Evolutionary conservation across 2,329 filamentous ascomycete species (phyloP).

Genomic region (Penicillium occitanis): DNA sequence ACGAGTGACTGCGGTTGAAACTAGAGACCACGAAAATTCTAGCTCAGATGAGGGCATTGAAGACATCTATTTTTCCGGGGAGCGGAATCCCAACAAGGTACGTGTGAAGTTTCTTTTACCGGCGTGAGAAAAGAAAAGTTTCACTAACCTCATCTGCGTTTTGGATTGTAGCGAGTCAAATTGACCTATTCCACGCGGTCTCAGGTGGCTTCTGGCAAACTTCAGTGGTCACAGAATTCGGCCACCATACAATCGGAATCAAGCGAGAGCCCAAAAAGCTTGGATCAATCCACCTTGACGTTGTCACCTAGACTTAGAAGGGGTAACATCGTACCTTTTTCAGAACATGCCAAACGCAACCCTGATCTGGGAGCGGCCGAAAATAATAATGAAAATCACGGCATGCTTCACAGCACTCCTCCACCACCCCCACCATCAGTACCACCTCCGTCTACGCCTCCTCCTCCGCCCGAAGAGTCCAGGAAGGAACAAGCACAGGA

Average conservation of each 20-base stretch:
- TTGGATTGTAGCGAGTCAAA: background rate
- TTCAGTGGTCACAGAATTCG: background rate
- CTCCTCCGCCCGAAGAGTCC: background rate
- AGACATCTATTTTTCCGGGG: background rate
- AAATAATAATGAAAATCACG: background rate
- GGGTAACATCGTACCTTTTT: background rate
- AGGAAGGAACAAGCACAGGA: background rate
- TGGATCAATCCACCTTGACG: background rate
- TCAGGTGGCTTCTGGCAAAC: background rate
- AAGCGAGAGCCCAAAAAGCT: background rate
- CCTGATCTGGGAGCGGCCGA: background rate
- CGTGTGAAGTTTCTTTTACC: background rate
- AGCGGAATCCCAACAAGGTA: background rate
- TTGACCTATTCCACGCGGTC: background rate
- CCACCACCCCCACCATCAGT: background rate
- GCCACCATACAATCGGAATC: background rate
- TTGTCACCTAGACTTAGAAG: background rate
- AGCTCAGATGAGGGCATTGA: background rate
- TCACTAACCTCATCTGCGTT: background rate
- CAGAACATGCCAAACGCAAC: background rate
- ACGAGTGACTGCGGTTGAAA: background rate
- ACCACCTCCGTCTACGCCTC: background rate
- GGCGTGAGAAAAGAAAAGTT: background rate
- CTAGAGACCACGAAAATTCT: background rate
- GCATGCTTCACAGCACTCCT: background rate